These are phyloP conservation scores for Sclerotiophoma versabilis DNA, from an alignment of 2,329 filamentous ascomycete genomes.

Conservation along the genomic window DNA sequence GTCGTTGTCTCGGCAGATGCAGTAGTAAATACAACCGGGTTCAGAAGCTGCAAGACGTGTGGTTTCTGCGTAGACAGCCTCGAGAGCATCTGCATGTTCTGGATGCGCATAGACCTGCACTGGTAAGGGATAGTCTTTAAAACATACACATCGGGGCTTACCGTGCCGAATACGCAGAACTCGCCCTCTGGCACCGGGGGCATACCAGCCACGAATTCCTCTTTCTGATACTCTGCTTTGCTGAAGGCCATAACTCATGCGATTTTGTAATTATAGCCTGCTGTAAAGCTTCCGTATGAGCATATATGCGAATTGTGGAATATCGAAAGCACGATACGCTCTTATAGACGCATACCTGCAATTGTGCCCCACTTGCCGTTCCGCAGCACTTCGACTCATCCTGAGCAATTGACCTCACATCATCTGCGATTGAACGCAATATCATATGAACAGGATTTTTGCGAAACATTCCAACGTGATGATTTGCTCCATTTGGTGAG, in stretches of 20 bases:
- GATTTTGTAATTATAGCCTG: too few relatives aligned
- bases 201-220: neutral
- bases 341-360: neutral
- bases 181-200: conserved; percentile 12
- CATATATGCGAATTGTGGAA: too few relatives aligned
- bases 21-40: conserved; percentile 12
- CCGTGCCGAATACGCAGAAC: conserved; percentile 16
- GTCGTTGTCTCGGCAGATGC: conserved; percentile 11
- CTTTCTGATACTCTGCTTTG: conserved; percentile 11
- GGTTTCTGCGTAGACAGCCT: conserved; percentile 12
- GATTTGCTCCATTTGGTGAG: too few relatives aligned
- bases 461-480: too few relatives aligned
- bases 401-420: neutral
- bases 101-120: conserved; percentile 8
- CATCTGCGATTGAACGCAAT: neutral
- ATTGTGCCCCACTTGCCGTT: conserved; percentile 7
- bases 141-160: neutral
- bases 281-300: too few relatives aligned
- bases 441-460: neutral
- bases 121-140: neutral
- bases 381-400: conserved; percentile 9
- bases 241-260: neutral
- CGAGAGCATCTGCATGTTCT: conserved; percentile 13
- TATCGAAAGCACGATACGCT: too few relatives aligned
- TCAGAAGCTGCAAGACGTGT: conserved; percentile 11